These are phyloP conservation scores for Pelargonium citronellum DNA, from an alignment of 441 rosid species.

Conservation along the genomic window DNA sequence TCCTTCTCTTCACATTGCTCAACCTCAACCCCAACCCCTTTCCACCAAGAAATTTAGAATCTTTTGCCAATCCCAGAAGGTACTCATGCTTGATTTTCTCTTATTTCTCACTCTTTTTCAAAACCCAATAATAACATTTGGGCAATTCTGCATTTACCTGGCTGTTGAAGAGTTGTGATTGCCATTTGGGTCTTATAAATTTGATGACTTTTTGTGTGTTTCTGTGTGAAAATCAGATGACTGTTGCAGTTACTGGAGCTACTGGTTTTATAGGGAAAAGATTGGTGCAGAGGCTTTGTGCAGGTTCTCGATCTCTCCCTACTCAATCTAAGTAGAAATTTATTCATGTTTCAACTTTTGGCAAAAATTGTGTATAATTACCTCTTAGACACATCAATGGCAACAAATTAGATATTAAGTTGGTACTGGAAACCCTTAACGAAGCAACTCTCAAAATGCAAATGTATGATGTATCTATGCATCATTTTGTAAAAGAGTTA, in stretches of 20 bases:
- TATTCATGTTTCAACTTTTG: background rate
- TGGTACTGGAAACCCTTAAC: too few species aligned
- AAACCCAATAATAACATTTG: background rate
- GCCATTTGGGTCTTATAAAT: conserved; percentile 2
- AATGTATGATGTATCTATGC: too few species aligned
- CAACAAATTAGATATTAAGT: background rate
- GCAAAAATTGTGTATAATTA: too few species aligned
- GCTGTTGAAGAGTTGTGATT: conserved; percentile 10
- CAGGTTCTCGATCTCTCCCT: conserved; percentile 47
- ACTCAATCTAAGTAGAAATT: background rate
- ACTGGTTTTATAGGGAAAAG: conserved; percentile 87
- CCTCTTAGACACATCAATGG: background rate
- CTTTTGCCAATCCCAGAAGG: conserved; percentile 52
- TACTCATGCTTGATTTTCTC: conserved; percentile 16
- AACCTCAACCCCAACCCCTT: conserved; percentile 28
- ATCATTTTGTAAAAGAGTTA: too few species aligned
- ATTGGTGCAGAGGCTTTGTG: conserved; percentile 70
- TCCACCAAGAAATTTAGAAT: conserved; percentile 35
- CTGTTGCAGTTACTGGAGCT: conserved; percentile 84
- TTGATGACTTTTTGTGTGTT: background rate
- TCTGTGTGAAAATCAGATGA: conserved; percentile 54
- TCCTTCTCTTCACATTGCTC: conserved; percentile 34
- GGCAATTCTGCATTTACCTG: background rate
- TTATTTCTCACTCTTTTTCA: background rate
- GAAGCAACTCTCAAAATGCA: too few species aligned